Evolutionary conservation across 345 rosid genomes (phyloP), one percentile per base, ranked within the genome.

Genomic region (Rhodamnia argentea): DNA sequence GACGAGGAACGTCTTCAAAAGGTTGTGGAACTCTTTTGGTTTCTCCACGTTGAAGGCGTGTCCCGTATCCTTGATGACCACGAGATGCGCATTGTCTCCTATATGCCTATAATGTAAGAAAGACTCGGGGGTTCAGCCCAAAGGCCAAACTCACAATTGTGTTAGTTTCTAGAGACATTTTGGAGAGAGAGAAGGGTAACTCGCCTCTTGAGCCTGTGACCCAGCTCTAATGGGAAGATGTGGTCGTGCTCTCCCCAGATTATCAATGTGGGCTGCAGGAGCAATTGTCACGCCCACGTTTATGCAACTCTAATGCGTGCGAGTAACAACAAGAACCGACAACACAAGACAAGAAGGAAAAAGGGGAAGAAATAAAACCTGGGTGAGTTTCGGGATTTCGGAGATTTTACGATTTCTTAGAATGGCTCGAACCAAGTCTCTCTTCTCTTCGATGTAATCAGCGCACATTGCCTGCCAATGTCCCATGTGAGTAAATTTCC

Each of bases 221-320:
- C 98, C 90, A 95, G 87, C 83, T 90, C 97, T 83, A 95, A 18
- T 18, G 96, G 96, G 10, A 94, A 95, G 60, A 95, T 86, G 55
- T 91, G 91, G 86, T 95, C 99, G 56, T 93, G 84, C 85, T 96
- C 95, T 88, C 98, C 99, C 99, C 99, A 94, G 23, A 94, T 56
- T 27, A 95, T 92, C 91, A 93, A 57, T 29, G 96, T 92, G 23
- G 92, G 96, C 98, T 95, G 91, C 88, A 20, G n/a, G 62, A 81
- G 24, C 37, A 84, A 87, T 50, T 4, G 52, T 44, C 81, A 70
- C 7, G 4, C 7, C 47, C 13, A 1, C 7, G 14, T 16, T 37
- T 70, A 70, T 37, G 47, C 81, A 37, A 70, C 47, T 24, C 32
- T 9, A 51, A 15, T 54, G 60, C 44, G 29, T 13, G 51, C 5